These are phyloP conservation scores for Metarhizium humberi DNA, from an alignment of 2,329 filamentous ascomycete species.

Conservation along the genomic window DNA sequence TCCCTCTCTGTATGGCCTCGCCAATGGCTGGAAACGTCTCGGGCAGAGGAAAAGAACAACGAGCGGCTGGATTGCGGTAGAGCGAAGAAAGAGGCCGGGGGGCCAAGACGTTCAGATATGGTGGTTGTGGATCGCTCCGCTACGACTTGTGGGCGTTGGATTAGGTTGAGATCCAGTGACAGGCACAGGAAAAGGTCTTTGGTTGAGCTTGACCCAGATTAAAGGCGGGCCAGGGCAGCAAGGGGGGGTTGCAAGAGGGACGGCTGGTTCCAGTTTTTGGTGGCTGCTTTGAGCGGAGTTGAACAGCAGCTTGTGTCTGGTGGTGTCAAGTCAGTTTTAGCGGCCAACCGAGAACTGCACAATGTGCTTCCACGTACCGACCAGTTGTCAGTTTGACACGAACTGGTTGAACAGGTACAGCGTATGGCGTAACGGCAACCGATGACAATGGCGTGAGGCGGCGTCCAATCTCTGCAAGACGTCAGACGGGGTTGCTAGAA, in stretches of 20 bases:
- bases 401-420: neutral
- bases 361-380: neutral
- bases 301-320: neutral
- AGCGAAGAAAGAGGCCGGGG: neutral
- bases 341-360: neutral
- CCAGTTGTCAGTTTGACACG: too few species aligned
- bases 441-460: neutral
- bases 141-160: conserved; percentile 2
- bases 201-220: neutral
- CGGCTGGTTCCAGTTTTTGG: neutral
- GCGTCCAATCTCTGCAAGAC: neutral
- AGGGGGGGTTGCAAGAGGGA: neutral
- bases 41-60: neutral
- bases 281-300: neutral
- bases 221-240: neutral
- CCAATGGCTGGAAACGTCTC: neutral
- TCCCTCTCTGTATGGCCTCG: neutral
- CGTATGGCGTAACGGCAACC: neutral
- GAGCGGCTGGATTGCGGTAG: conserved; percentile 2
- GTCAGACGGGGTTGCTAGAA: neutral
- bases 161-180: neutral
- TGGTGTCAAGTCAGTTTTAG: neutral
- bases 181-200: neutral
- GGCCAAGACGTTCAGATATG: neutral
- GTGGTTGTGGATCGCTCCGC: conserved; percentile 5